phyloP scores from a whole-genome alignment of 2,329 filamentous ascomycete genomes.

The Clonostachys rosea region DNA sequence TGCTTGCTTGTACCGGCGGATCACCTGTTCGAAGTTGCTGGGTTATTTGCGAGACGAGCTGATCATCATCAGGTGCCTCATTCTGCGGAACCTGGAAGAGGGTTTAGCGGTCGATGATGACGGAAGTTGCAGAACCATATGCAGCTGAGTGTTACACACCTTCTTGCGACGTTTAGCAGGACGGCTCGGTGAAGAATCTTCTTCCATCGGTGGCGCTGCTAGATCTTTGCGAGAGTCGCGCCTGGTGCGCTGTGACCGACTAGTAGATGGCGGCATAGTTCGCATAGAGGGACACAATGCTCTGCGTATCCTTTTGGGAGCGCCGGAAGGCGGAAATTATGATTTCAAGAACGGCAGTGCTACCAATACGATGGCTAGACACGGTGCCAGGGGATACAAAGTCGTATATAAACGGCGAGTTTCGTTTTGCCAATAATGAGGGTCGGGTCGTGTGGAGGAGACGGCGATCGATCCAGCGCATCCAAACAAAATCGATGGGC shows the following conservation, averaged over 20 bases:
- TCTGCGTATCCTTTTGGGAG: too few relatives aligned
- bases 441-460: too few relatives aligned
- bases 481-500: too few relatives aligned
- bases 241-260: slow-evolving; percentile 27
- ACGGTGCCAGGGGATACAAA: too few relatives aligned
- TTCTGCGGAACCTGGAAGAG: slow-evolving; percentile 7
- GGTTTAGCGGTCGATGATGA: slow-evolving; percentile 25
- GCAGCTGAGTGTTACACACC: slow-evolving; percentile 22
- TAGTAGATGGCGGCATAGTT: slow-evolving; percentile 11
- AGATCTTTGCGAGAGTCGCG: slow-evolving; percentile 31
- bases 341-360: too few relatives aligned
- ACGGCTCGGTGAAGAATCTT: slow-evolving; percentile 54
- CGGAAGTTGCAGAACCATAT: background rate
- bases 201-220: slow-evolving; percentile 27
- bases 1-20: slow-evolving; percentile 51
- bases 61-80: slow-evolving; percentile 44
- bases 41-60: slow-evolving; percentile 50
- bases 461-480: too few relatives aligned
- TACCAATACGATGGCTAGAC: too few relatives aligned
- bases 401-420: too few relatives aligned
- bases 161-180: slow-evolving; percentile 63
- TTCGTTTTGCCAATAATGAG: too few relatives aligned
- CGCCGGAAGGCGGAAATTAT: too few relatives aligned
- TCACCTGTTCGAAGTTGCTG: slow-evolving; percentile 38
- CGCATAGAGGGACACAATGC: too few relatives aligned